Evolutionary conservation across 768 basidiomycete genomes (phyloP).

Genomic region (Lanmaoa rubissima): DNA sequence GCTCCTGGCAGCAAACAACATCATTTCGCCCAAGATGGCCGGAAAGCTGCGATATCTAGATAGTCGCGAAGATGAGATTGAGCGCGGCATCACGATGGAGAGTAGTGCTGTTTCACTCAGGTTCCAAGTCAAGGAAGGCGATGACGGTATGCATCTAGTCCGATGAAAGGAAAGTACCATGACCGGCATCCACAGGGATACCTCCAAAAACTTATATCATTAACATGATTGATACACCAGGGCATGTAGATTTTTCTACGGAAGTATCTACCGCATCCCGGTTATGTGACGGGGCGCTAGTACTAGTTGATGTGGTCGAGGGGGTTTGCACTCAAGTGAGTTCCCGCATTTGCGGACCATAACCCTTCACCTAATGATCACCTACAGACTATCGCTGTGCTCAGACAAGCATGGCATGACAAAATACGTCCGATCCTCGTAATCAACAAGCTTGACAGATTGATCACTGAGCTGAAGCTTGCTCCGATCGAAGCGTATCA

Average conservation of each 20-base stretch:
- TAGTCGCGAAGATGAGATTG: slow-evolving; percentile 94
- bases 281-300: slow-evolving; percentile 91
- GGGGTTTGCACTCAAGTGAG: slow-evolving; percentile 96
- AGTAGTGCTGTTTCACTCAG: slow-evolving; percentile 89
- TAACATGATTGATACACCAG: slow-evolving; percentile 98
- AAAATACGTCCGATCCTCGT: slow-evolving; percentile 87
- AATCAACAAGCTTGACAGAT: slow-evolving; percentile 94
- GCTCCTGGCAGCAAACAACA: slow-evolving; percentile 94
- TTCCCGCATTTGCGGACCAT: neutral
- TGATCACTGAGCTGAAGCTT: slow-evolving; percentile 91
- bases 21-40: slow-evolving; percentile 91
- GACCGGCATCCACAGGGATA: slow-evolving; percentile 48
- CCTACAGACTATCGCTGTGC: slow-evolving; percentile 85
- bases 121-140: slow-evolving; percentile 74
- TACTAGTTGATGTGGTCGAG: slow-evolving; percentile 95
- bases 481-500: slow-evolving; percentile 91
- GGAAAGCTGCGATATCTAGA: slow-evolving; percentile 97
- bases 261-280: slow-evolving; percentile 95
- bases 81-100: slow-evolving; percentile 99
- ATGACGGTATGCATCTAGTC: slow-evolving; percentile 53
- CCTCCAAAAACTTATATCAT: slow-evolving; percentile 72
- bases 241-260: slow-evolving; percentile 97
- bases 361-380: neutral
- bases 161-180: slow-evolving; percentile 15
- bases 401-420: slow-evolving; percentile 93